Conservation (phyloP, 768 basidiomycete genomes). For the Lepiota brunneoincarnata region DNA sequence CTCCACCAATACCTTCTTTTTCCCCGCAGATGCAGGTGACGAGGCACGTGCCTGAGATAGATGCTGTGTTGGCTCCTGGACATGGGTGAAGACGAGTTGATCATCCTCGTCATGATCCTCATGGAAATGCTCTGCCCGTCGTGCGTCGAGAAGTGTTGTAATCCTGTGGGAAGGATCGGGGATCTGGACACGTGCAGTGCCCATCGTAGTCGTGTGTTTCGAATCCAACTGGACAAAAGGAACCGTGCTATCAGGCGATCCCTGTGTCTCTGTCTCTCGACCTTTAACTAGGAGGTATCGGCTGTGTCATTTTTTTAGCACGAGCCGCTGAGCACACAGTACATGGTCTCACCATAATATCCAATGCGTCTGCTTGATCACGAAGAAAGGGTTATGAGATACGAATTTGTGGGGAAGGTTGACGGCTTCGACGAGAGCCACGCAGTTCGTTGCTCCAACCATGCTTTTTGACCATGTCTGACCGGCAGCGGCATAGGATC, state of each 20-base stretch:
- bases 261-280: constrained; percentile 3
- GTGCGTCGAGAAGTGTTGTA: constrained; percentile 40
- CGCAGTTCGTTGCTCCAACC: constrained; percentile 43
- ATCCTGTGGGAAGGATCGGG: constrained; percentile 59
- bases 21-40: constrained; percentile 13
- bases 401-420: constrained; percentile 58
- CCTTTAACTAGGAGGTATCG: constrained; percentile 62
- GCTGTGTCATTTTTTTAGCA: constrained; percentile 27
- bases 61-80: constrained; percentile 18
- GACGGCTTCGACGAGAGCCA: constrained; percentile 64
- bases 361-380: constrained; percentile 65
- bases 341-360: constrained; percentile 54
- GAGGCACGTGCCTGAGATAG: constrained; percentile 13
- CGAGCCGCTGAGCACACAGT: neutral
- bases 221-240: constrained; percentile 52
- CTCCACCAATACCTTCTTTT: constrained; percentile 18
- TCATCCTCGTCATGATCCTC: constrained; percentile 53
- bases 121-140: constrained; percentile 36
- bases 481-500: constrained; percentile 35
- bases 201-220: constrained; percentile 38
- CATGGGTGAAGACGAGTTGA: constrained; percentile 35
- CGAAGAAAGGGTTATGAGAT: constrained; percentile 49
- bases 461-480: constrained; percentile 51
- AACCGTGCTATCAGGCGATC: constrained; percentile 13
- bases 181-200: constrained; percentile 39